A percentile compares a stretch with the other conserved stretches of the same genome.
phyloP scores from a whole-genome alignment of 331 rosid genomes.

The Pyrus hybrid region DNA sequence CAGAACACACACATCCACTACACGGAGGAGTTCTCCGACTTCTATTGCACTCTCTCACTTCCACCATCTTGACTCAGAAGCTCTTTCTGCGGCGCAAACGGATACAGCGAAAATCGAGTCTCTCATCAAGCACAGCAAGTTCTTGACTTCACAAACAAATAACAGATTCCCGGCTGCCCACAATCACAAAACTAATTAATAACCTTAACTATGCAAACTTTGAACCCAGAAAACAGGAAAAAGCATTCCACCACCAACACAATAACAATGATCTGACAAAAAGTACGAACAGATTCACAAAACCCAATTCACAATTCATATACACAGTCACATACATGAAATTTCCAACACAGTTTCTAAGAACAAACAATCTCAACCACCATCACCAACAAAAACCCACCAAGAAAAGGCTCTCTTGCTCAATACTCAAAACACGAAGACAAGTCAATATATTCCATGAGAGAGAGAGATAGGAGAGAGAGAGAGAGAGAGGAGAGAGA shows the following conservation, averaged over 20 bases:
- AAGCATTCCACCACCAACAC: slow-evolving; percentile 11
- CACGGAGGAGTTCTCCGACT: slow-evolving; percentile 24
- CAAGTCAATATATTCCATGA: slow-evolving; percentile 1
- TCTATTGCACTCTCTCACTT: slow-evolving; percentile 26
- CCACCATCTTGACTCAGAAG: slow-evolving; percentile 29
- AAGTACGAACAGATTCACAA: slow-evolving; percentile 2
- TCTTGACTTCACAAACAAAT: slow-evolving; percentile 6
- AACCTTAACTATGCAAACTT: slow-evolving; percentile 7
- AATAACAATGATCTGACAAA: slow-evolving; percentile 2
- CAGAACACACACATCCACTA: slow-evolving; percentile 37
- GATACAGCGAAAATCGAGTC: neutral
- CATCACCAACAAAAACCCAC: slow-evolving; percentile 17
- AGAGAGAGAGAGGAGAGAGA: neutral
- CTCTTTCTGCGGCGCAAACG: slow-evolving; percentile 20
- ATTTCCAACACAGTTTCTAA: slow-evolving; percentile 12
- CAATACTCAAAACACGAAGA: slow-evolving; percentile 12
- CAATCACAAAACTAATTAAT: slow-evolving; percentile 8
- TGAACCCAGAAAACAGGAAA: neutral
- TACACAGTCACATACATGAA: neutral
- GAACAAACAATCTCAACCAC: no score
- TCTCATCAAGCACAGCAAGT: slow-evolving; percentile 21
- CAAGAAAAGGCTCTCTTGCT: slow-evolving; percentile 10
- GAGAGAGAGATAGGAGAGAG: neutral
- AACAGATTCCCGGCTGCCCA: slow-evolving; percentile 18
- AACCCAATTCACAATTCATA: slow-evolving; percentile 4